Conservation (phyloP, 139 green algal species). For the Prasinococcaceae sp. region DNA sequence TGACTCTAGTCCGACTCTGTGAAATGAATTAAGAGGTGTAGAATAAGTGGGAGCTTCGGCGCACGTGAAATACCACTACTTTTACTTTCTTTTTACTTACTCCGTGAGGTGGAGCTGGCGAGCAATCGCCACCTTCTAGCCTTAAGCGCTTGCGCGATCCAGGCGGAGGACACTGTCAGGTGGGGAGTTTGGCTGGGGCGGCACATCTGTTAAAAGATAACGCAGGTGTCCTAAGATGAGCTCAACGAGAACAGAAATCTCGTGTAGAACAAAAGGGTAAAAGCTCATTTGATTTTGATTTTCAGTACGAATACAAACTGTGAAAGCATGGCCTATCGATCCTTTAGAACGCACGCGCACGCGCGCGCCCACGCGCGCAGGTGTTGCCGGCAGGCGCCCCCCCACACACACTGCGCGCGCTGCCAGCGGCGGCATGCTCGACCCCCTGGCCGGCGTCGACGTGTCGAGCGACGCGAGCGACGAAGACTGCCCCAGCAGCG, state of each 20-base stretch:
- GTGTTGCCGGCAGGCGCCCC: too few relatives aligned
- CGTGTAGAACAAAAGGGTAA: conserved; percentile 82
- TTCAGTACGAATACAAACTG: conserved; percentile 84
- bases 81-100: conserved; percentile 78
- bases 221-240: conserved; percentile 82
- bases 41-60: conserved; percentile 68
- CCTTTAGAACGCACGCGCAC: too few relatives aligned
- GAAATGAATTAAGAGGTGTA: conserved; percentile 69
- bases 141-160: conserved; percentile 49
- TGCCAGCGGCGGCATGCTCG: too few relatives aligned
- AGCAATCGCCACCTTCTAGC: conserved; percentile 58
- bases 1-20: conserved; percentile 74
- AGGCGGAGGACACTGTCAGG: conserved; percentile 79
- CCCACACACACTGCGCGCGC: too few relatives aligned
- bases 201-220: conserved; percentile 88
- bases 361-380: too few relatives aligned
- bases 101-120: conserved; percentile 65
- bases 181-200: conserved; percentile 84
- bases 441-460: too few relatives aligned
- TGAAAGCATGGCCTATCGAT: conserved; percentile 87
- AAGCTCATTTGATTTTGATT: conserved; percentile 95
- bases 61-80: conserved; percentile 74
- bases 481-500: too few relatives aligned
- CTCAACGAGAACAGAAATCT: conserved; percentile 90
- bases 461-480: too few relatives aligned